Base-by-base conservation (phyloP, 140 eudicot genomes). In the Anethum foeniculum region DNA sequence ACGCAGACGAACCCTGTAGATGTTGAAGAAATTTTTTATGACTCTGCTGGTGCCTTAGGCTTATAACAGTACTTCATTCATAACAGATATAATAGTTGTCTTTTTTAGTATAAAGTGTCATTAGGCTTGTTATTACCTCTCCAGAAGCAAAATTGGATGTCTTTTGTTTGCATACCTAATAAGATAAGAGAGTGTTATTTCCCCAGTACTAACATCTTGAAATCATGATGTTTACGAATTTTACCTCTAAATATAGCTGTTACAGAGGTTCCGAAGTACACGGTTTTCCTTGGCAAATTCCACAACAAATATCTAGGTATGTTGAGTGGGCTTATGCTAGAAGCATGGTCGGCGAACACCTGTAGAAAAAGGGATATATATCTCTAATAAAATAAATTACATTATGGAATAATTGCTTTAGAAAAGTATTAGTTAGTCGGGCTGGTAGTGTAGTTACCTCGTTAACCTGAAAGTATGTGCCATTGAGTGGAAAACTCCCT, bases 281-380 rank as follows among this genome's bases (percentile, higher is more conserved):
- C 99, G 12, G 94, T 96, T 84, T 97, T 85, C 82, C 99, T 85
- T 69, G 96, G 96, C 87, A 96, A 87, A 82, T 90, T 91, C 99
- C 99, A 96, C 80, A 96, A 65, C 99, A 92, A 96, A 84, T 88
- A 78, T 84, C 99, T 87, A 13, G 99, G 98, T 52, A 96, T 93
- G 77, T 85, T 88, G 30, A 96, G 85, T 51, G 99, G 99, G 85
- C 82, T 86, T 60, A 89, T 85, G 80, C 99, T 96, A 41, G 98
- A 93, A 44, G 88, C 93, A 78, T 96, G 99, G 90, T 96, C 99
- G 38, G 99, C 96, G 82, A 96, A 96, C 84, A 96, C 97, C 99
- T 96, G 86, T 75, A 85, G 21, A 77, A 79, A 71, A 27, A 62
- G 39, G 39, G 65, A 83, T 72, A 30, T 27, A 41, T 47, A 25